Evolutionary conservation across 208 protist species (phyloP), one percentile per base, ranked within the genome.

Genomic region (Leishmania gerbilli): DNA sequence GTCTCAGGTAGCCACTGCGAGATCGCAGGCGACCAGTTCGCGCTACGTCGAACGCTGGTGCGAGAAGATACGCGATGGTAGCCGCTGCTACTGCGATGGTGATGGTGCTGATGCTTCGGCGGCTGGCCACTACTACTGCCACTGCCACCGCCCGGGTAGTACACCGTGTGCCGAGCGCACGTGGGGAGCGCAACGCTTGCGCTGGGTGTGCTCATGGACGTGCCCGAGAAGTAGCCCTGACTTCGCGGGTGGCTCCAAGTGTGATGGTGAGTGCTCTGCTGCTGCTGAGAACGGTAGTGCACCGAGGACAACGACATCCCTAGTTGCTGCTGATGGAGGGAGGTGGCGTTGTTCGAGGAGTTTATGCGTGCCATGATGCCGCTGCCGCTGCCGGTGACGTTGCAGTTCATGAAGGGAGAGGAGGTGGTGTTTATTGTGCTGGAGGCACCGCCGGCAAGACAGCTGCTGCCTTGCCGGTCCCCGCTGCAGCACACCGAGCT

Each of bases 1-100:
- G 62, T 42, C 4, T 77, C 71, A 13, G 81, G 75, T 15, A 78
- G 47, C 45, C 53, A 64, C 76, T 80, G 81, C 51, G 81, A 84
- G 58, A 47, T 80, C 34, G 62, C 74, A 19, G 76, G 76, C 34
- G 81, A 84, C n/a, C 49, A 58, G 27, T 45, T 80, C 34, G 19
- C 21, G 40, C 81, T 84, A 60, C 74, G 71, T 8, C 76, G 81
- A 51, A 42, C 55, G 34, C 76, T 84, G 24, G 68, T 74, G 40
- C 27, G 64, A 13, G 69, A 80, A 6, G 80, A 71, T 17, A 47
- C 56, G 31, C 42, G 47, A 19, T 72, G 45, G 47, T 65, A 62
- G 5, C 58, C 69, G 68, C 67, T 84, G 67, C 65, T 42, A 56
- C 55, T 79, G 80, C 55, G 45, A 19, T 40, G 69, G 40, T 53